phyloP scores from a whole-genome alignment of 192 early-diverging fungal genomes.

The Entomortierella chlamydospora region DNA sequence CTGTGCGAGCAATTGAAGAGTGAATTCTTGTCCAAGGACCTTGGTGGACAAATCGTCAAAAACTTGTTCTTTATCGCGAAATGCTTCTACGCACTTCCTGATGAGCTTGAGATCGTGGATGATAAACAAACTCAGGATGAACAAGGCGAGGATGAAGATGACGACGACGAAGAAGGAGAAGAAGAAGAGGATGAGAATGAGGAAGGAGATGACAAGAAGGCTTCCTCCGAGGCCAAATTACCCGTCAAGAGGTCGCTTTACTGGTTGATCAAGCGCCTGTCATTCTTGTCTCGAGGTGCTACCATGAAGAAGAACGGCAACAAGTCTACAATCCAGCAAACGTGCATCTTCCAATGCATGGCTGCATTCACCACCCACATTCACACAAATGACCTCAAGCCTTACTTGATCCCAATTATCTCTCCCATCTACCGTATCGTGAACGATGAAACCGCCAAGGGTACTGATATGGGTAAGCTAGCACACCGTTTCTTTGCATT shows the following conservation, averaged over 20 bases:
- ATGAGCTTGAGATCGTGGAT: constrained; percentile 23
- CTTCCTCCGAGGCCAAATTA: constrained; percentile 26
- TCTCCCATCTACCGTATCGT: constrained; percentile 85
- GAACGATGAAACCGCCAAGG: constrained; percentile 76
- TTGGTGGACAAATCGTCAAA: constrained; percentile 91
- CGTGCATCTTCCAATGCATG: constrained; percentile 91
- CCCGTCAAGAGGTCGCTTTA: constrained; percentile 56
- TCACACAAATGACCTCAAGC: constrained; percentile 61
- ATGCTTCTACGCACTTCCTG: constrained; percentile 64
- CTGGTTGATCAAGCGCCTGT: constrained; percentile 72
- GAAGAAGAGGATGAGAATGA: constrained; percentile 53
- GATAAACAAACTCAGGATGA: constrained; percentile 39
- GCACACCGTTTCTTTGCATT: too few relatives aligned
- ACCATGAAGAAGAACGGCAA: constrained; percentile 54
- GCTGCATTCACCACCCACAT: constrained; percentile 86
- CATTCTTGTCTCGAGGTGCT: constrained; percentile 74
- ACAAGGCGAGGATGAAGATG: constrained; percentile 27
- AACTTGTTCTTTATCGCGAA: constrained; percentile 94
- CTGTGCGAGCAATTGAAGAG: constrained; percentile 77
- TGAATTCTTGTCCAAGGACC: constrained; percentile 74
- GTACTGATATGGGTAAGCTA: constrained; percentile 68
- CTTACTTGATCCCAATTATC: constrained; percentile 79
- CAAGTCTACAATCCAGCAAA: constrained; percentile 67
- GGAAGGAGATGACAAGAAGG: constrained; percentile 36
- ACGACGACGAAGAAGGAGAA: constrained; percentile 56